Evolutionary conservation across 768 basidiomycete species (phyloP).

Genomic region (Tulasnella calospora): DNA sequence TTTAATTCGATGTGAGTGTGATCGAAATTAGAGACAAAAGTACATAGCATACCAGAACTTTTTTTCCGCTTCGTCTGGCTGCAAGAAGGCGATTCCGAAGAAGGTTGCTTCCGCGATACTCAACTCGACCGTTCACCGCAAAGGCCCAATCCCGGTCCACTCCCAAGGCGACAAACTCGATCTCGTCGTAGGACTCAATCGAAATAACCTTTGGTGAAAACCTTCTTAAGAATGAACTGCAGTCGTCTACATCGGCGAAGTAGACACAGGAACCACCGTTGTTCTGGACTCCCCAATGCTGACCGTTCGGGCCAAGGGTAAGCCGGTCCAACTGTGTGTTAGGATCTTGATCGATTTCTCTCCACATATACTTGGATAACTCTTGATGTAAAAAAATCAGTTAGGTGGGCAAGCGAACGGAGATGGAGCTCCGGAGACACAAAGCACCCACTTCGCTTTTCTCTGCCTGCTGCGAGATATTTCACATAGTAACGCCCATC

Average conservation of each 20-base stretch:
- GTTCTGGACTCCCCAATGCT: background rate
- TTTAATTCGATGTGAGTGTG: background rate
- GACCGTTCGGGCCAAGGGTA: background rate
- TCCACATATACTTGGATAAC: constrained; percentile 10
- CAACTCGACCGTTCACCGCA: background rate
- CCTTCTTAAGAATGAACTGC: background rate
- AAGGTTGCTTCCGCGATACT: background rate
- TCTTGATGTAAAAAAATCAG: background rate
- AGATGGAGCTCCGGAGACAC: no score
- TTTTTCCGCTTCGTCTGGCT: background rate
- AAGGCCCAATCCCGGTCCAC: background rate
- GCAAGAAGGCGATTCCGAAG: background rate
- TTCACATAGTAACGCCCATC: constrained; percentile 16
- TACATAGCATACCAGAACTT: background rate
- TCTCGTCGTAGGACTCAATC: background rate
- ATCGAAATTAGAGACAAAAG: background rate
- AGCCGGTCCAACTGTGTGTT: constrained; percentile 7
- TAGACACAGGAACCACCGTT: background rate
- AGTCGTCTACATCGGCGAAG: background rate
- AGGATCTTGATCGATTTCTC: background rate
- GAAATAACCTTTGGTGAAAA: background rate
- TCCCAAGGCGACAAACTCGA: background rate
- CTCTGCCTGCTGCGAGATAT: background rate
- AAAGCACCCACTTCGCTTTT: constrained; percentile 9
- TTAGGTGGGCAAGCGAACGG: background rate